Evolutionary conservation across 306 rosid species (phyloP).

Genomic region (Dalbergia cultrata): DNA sequence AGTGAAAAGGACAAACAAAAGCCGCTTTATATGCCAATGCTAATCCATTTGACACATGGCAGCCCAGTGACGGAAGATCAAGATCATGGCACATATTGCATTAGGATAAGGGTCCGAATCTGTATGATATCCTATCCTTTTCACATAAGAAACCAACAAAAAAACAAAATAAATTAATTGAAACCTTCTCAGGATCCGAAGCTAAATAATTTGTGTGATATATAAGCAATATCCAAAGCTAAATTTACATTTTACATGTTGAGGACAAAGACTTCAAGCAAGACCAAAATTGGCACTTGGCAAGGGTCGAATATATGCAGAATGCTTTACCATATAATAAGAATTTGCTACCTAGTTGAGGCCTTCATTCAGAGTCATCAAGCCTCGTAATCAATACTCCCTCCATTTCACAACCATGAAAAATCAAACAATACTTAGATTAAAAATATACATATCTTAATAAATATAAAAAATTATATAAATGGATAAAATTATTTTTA

Average conservation of each 20-base stretch:
- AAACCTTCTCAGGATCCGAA: no score
- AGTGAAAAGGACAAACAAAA: conserved; percentile 13
- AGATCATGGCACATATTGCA: background rate
- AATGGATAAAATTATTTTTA: no score
- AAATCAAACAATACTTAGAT: no score
- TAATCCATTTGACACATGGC: conserved; percentile 36
- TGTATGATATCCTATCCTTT: background rate
- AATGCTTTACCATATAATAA: conserved; percentile 31
- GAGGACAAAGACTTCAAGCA: conserved; percentile 26
- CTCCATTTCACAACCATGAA: no score
- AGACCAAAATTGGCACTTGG: background rate
- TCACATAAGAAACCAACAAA: no score
- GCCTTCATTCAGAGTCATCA: conserved; percentile 6
- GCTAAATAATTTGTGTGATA: no score
- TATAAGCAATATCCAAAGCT: no score
- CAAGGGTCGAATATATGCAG: background rate
- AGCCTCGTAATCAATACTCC: background rate
- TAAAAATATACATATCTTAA: no score
- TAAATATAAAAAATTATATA: no score
- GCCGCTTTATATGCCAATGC: conserved; percentile 2
- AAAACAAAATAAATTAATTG: no score
- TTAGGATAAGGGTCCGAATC: conserved; percentile 15
- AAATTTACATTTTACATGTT: background rate
- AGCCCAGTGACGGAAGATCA: background rate
- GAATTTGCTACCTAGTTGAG: background rate